Evolutionary conservation across 1,284 basidiomycete genomes (phyloP), one percentile per base, ranked within the genome.

Genomic region (Moesziomyces globuligerus): DNA sequence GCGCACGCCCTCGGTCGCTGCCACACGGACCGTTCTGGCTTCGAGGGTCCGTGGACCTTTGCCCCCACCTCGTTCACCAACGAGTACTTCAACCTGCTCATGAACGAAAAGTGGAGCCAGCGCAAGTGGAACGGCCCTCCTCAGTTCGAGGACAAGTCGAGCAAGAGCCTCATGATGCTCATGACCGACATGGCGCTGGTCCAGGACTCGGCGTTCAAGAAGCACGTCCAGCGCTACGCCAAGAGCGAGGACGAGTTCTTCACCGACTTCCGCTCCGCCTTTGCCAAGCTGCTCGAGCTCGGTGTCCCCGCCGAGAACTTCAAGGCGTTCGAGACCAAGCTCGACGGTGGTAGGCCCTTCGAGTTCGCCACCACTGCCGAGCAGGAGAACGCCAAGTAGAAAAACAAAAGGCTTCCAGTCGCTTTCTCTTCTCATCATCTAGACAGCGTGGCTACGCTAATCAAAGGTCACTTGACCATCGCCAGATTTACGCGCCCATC

Each of bases 1-100:
- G 94, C 92, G 41, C 95, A 98, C 83, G 93, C 93, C 65, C 88
- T 98, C 46, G 94, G 94, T 40, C 91, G 95, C 81, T 95, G 93
- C 87, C 95, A 98, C 86, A 72, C 84, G 60, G 87, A 82, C 66
- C 77, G 80, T 52, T 83, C 81, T 6, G 81, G 80, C 34, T 81
- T 81, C 58, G 76, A 80, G 8, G 79, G 80, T 10, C 79, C 80
- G 10, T 81, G 80, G 80, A 71, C 66, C 18, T 60, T 70, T 48
- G 64, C 68, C n/a, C 92, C 92, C 9, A 92, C 88, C 15, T 91
- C 90, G 13, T 84, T 97, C 83, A 90, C 90, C 44, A 97, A 97
- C 84, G 91, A 93, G 81, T 97, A 88, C 86, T 98, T 86, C 88
- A 90, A 89, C 79, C 88, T 95, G 36, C 87, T 98, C 55, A 88